Percentiles rank a stretch among this genome's conserved stretches.
phyloP scores from a whole-genome alignment of 208 protist genomes.

The Crithidia fasciculata region DNA sequence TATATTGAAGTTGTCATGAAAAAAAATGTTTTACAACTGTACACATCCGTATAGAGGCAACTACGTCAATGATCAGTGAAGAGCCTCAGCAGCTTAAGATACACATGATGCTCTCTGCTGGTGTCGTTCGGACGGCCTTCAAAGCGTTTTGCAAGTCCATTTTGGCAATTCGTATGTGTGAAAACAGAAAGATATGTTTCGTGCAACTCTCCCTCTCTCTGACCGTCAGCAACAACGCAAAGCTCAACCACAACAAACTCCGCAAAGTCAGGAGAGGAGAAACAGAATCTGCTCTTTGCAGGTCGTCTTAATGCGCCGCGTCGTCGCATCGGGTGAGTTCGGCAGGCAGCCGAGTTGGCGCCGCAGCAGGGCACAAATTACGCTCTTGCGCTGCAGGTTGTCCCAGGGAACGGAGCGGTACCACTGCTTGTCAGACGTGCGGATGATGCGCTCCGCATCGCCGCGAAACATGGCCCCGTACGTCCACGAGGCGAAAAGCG shows the following conservation, averaged over 20 bases:
- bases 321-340: not conserved
- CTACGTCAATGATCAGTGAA: too few species aligned
- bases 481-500: conserved; percentile 50
- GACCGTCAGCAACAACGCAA: too few species aligned
- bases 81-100: too few species aligned
- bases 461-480: conserved; percentile 33
- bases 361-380: conserved; percentile 51
- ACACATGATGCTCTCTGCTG: too few species aligned
- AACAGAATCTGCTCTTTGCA: conserved; percentile 61
- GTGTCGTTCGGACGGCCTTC: too few species aligned
- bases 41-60: too few species aligned
- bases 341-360: conserved; percentile 42
- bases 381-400: conserved; percentile 23
- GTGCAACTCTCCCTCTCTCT: too few species aligned
- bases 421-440: conserved; percentile 36
- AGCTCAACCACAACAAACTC: not conserved
- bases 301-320: conserved; percentile 16
- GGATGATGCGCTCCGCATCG: conserved; percentile 33
- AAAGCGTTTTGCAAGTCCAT: too few species aligned
- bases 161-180: not conserved
- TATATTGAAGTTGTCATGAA: too few species aligned
- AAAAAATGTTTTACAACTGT: too few species aligned
- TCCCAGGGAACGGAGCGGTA: conserved; percentile 38
- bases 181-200: not conserved
- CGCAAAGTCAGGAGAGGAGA: conserved; percentile 27